Evolutionary conservation across 306 rosid species (phyloP), one percentile per base, ranked within the genome.

Genomic region (Lathyrus oleraceus): DNA sequence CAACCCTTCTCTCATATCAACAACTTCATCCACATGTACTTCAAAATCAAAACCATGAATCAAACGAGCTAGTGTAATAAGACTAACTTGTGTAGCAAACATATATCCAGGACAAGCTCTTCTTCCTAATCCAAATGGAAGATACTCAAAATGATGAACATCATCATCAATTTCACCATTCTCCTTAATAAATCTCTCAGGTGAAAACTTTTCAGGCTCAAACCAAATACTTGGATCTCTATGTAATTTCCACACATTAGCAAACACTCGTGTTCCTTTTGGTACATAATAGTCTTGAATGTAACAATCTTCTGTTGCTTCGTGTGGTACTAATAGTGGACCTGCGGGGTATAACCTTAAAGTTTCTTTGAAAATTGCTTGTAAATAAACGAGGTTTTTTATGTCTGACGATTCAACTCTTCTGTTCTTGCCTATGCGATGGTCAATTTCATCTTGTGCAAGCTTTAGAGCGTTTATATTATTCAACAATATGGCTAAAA

Each of bases 211-310:
- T 11, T 82, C 86, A 0, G 85, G 81, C 23, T 86, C 76, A 0
- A 54, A 4, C 91, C 91, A 88, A 21, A 76, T 12, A 10, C 13
- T 65, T 12, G 87, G 87, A 52, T 88, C 86, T 51, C 95, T 79
- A 6, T 82, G 95, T 17, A 88, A 45, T 63, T 77, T 88, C 89
- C 86, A 88, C 9, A 78, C 73, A 51, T 88, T 88, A 21, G 81
- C 86, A 4, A 80, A 69, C 14, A 82, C 73, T 16, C 79, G 90
- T 0, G 87, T 86, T 4, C 91, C 91, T 53, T 71, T 84, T 1
- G 81, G 85, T 0, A 86, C 57, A 5, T 28, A 27, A 10, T 78
- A 82, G 47, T 78, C 85, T 0, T 70, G 72, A 6, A 88, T 79
- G 0, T 64, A 0, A 21, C 86, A 84, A 19, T 86, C 89, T 72